Conservation (phyloP, 192 early-diverging fungal species). For the Mortierella alpina region DNA sequence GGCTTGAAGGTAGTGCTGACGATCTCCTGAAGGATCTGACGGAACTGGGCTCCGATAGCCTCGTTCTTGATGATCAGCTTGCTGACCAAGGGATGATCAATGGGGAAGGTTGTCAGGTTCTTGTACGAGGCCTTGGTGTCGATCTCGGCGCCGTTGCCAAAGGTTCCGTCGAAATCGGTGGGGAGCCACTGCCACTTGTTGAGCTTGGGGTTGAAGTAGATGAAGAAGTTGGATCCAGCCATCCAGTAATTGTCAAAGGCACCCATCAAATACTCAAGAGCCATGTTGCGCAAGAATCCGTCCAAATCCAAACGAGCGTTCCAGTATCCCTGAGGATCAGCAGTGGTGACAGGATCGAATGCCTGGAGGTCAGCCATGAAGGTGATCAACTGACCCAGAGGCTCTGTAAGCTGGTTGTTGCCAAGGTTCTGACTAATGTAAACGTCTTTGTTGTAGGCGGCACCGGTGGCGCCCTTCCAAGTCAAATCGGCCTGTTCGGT, state of each 20-base stretch:
- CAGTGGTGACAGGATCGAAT: slow-evolving; percentile 25
- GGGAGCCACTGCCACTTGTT: slow-evolving; percentile 57
- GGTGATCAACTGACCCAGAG: slow-evolving; percentile 36
- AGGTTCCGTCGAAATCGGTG: slow-evolving; percentile 59
- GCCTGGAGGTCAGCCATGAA: slow-evolving; percentile 48
- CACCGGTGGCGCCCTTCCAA: slow-evolving; percentile 31
- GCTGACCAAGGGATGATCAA: slow-evolving; percentile 52
- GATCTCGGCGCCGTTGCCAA: slow-evolving; percentile 54
- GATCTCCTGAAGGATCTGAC: slow-evolving; percentile 38
- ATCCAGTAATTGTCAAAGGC: slow-evolving; percentile 64
- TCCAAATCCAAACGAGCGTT: slow-evolving; percentile 52
- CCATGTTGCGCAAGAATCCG: slow-evolving; percentile 62
- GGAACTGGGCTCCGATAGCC: slow-evolving; percentile 44
- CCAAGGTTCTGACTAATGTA: slow-evolving; percentile 44
- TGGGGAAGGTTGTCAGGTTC: slow-evolving; percentile 29
- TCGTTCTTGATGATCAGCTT: slow-evolving; percentile 51
- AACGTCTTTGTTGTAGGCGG: slow-evolving; percentile 34
- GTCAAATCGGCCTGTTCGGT: slow-evolving; percentile 41
- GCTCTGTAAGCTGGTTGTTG: slow-evolving; percentile 21
- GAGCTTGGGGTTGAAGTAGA: slow-evolving; percentile 55
- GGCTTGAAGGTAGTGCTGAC: slow-evolving; percentile 48
- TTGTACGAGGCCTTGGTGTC: slow-evolving; percentile 37
- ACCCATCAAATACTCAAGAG: slow-evolving; percentile 60
- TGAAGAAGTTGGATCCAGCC: slow-evolving; percentile 58
- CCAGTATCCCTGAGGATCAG: slow-evolving; percentile 43